phyloP scores from a whole-genome alignment of 2,329 filamentous ascomycete genomes.

The Cladosporium colombiae region DNA sequence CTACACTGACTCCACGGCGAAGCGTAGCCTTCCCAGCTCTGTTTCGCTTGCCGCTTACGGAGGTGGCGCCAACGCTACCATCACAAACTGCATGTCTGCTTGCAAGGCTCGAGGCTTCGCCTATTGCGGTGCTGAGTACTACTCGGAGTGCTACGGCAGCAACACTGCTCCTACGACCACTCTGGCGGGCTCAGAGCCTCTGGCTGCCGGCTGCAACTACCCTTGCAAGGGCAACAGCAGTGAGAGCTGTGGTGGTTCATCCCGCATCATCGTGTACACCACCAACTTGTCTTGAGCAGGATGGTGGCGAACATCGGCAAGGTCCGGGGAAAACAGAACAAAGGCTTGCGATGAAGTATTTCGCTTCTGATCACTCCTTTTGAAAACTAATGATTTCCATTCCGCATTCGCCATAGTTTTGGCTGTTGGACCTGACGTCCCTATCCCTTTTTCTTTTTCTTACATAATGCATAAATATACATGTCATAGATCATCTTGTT shows the following conservation, averaged over 20 bases:
- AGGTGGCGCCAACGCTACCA: slow-evolving; percentile 29
- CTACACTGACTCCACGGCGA: slow-evolving; percentile 29
- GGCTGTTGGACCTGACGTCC: neutral
- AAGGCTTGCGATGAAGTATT: neutral
- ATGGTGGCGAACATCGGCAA: neutral
- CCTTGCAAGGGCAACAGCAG: slow-evolving; percentile 34
- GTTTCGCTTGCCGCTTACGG: slow-evolving; percentile 27
- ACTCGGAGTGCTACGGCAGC: slow-evolving; percentile 31
- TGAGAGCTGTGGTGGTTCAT: slow-evolving; percentile 35
- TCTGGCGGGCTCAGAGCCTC: slow-evolving; percentile 24
- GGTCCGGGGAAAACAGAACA: neutral
- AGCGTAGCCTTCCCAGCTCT: slow-evolving; percentile 25
- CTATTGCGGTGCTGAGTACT: slow-evolving; percentile 35
- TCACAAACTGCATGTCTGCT: slow-evolving; percentile 33
- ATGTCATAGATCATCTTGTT: neutral
- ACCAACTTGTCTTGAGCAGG: neutral
- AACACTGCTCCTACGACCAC: slow-evolving; percentile 23
- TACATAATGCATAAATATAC: neutral
- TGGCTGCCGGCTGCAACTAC: slow-evolving; percentile 32
- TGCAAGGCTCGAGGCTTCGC: slow-evolving; percentile 28
- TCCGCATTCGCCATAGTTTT: neutral
- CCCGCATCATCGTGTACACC: slow-evolving; percentile 31
- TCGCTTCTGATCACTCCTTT: neutral
- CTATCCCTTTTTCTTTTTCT: neutral
- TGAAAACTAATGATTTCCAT: neutral